phyloP scores from a whole-genome alignment of 257 asterid species.

The Echium plantagineum region DNA sequence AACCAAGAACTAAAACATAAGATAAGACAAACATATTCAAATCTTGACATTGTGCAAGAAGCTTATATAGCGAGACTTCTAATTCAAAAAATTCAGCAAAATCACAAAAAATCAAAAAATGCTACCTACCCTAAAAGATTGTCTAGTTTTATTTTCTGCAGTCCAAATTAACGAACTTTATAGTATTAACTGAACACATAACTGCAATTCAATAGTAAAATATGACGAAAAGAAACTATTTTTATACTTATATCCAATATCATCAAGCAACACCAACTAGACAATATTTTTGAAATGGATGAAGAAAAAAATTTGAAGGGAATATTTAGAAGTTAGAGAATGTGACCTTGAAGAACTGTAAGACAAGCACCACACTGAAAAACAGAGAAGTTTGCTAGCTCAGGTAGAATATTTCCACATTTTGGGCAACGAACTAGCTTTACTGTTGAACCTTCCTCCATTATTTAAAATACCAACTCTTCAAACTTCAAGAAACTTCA shows the following conservation, averaged over 20 bases:
- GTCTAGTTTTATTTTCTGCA: no score
- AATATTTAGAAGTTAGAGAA: slow-evolving; percentile 4
- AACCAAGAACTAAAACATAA: not conserved
- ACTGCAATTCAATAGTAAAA: no score
- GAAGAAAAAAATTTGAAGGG: not conserved
- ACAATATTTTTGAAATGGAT: no score
- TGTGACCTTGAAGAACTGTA: slow-evolving; percentile 70
- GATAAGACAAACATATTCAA: not conserved
- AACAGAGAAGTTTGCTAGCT: slow-evolving; percentile 68
- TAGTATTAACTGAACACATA: no score
- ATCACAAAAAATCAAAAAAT: not conserved
- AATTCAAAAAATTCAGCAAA: not conserved
- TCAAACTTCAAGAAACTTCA: slow-evolving; percentile 17
- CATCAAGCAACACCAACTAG: no score
- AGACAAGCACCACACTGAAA: slow-evolving; percentile 94
- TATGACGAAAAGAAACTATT: no score
- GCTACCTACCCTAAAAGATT: no score
- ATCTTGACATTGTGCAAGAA: not conserved
- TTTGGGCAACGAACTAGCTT: slow-evolving; percentile 90
- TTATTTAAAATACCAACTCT: slow-evolving; percentile 9
- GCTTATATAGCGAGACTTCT: not conserved
- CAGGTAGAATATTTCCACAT: slow-evolving; percentile 78
- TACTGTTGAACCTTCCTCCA: slow-evolving; percentile 55
- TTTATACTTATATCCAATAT: no score
- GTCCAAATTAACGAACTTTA: no score